Percentiles rank a stretch among this genome's conserved stretches.
Conservation (phyloP, 1,284 basidiomycete genomes). For the Leccinum subspadiceum region DNA sequence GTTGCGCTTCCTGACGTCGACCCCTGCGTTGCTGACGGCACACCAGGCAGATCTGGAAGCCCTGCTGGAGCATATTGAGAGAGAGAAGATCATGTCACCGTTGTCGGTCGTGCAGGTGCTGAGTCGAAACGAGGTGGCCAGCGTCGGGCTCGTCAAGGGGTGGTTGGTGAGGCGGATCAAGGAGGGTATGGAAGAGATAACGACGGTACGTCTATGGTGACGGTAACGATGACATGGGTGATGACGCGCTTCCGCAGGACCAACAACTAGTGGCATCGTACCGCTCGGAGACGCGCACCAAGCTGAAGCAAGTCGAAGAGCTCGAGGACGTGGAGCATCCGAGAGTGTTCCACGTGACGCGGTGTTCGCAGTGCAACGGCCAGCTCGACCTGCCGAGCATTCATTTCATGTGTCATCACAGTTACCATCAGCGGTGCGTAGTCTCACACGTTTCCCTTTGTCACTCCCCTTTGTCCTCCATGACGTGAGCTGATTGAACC, state of each 20-base stretch:
- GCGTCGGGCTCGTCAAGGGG: constrained; percentile 86
- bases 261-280: constrained; percentile 84
- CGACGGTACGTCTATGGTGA: constrained; percentile 54
- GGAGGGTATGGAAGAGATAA: constrained; percentile 73
- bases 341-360: constrained; percentile 89
- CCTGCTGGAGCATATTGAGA: constrained; percentile 77
- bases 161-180: constrained; percentile 83
- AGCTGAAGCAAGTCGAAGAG: constrained; percentile 78
- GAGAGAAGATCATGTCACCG: constrained; percentile 81
- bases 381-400: constrained; percentile 90
- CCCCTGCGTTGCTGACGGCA: constrained; percentile 58
- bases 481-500: neutral
- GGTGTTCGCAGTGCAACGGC: constrained; percentile 85
- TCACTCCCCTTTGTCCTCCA: neutral
- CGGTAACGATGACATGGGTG: neutral
- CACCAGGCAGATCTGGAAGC: constrained; percentile 72
- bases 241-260: constrained; percentile 57
- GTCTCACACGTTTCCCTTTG: neutral
- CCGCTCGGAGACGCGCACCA: constrained; percentile 78
- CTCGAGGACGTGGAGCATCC: constrained; percentile 77
- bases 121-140: constrained; percentile 83
- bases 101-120: constrained; percentile 87
- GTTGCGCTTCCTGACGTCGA: constrained; percentile 87
- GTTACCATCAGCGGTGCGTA: constrained; percentile 85
- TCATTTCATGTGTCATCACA: constrained; percentile 98